phyloP scores from a whole-genome alignment of 2,329 filamentous ascomycete species.

The Lomentospora prolificans region DNA sequence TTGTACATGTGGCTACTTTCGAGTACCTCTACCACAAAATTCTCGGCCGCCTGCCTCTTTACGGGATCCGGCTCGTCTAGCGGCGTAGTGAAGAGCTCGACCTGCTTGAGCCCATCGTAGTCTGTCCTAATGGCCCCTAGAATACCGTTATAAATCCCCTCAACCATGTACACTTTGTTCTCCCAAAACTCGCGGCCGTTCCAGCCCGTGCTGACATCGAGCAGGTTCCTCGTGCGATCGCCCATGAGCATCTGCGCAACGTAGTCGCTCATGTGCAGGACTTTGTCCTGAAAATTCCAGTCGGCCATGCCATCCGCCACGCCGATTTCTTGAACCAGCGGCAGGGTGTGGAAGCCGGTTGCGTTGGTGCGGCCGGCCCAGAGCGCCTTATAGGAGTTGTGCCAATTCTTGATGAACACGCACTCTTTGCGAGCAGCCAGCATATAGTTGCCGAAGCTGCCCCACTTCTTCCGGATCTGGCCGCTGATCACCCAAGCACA shows the following conservation, averaged over 20 bases:
- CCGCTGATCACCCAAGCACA: constrained; percentile 23
- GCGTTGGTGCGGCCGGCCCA: constrained; percentile 24
- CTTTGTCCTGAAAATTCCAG: not conserved
- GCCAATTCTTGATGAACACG: constrained; percentile 32
- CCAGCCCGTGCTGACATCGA: constrained; percentile 20
- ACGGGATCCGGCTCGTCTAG: constrained; percentile 20
- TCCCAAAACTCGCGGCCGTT: constrained; percentile 23
- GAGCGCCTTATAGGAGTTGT: constrained; percentile 24
- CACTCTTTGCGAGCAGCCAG: constrained; percentile 30
- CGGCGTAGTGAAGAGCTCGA: constrained; percentile 20
- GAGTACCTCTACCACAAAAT: constrained; percentile 22
- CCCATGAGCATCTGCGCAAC: constrained; percentile 26
- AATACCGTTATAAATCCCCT: constrained; percentile 21
- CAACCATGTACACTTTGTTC: constrained; percentile 21
- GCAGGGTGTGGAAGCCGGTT: constrained; percentile 20
- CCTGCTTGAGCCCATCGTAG: constrained; percentile 19
- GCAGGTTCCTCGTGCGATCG: constrained; percentile 22
- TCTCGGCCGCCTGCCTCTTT: constrained; percentile 18
- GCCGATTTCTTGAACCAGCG: constrained; percentile 21
- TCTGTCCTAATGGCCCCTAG: constrained; percentile 21
- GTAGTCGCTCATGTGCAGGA: constrained; percentile 24
- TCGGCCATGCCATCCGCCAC: constrained; percentile 18
- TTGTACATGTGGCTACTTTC: constrained; percentile 26
- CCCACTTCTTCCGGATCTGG: constrained; percentile 22
- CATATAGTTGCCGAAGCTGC: constrained; percentile 30